Conservation (phyloP, 805 yeast genomes). For the Pichia pseudocactophila region DNA sequence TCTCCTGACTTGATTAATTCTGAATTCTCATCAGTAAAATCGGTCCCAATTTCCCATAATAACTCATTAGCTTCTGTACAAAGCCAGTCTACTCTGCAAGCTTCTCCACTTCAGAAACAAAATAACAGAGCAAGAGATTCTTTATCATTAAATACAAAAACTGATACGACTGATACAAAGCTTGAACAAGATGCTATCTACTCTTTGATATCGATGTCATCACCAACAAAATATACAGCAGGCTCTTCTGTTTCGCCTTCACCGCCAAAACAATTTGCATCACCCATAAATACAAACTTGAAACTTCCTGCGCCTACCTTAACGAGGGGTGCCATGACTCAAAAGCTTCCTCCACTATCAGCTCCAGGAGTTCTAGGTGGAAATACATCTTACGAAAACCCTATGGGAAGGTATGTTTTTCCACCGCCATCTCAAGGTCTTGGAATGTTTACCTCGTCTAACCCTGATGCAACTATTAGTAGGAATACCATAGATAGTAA, state of each 20-base stretch:
- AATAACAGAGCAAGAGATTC: neutral
- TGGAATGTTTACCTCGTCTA: neutral
- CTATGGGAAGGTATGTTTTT: neutral
- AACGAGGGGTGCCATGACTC: neutral
- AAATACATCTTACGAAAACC: neutral
- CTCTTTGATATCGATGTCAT: conserved; percentile 46
- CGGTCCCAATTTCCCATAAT: neutral
- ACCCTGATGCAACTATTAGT: neutral
- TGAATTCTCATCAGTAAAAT: neutral
- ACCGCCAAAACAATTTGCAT: conserved; percentile 6
- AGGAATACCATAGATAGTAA: neutral
- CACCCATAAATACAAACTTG: conserved; percentile 4
- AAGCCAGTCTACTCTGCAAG: conserved; percentile 1
- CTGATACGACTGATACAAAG: conserved; percentile 19
- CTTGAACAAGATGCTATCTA: conserved; percentile 48
- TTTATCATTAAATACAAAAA: conserved; percentile 6
- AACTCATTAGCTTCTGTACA: neutral
- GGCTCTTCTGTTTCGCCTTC: conserved; percentile 11
- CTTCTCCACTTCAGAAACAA: conserved; percentile 12
- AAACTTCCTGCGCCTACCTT: conserved; percentile 4
- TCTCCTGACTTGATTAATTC: conserved; percentile 9
- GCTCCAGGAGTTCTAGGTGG: conserved; percentile 2
- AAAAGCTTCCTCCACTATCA: conserved; percentile 7
- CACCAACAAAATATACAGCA: conserved; percentile 30
- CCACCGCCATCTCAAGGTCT: neutral